phyloP scores from a whole-genome alignment of 1,139 yeast genomes.

The Geotrichum phurueaensis region DNA sequence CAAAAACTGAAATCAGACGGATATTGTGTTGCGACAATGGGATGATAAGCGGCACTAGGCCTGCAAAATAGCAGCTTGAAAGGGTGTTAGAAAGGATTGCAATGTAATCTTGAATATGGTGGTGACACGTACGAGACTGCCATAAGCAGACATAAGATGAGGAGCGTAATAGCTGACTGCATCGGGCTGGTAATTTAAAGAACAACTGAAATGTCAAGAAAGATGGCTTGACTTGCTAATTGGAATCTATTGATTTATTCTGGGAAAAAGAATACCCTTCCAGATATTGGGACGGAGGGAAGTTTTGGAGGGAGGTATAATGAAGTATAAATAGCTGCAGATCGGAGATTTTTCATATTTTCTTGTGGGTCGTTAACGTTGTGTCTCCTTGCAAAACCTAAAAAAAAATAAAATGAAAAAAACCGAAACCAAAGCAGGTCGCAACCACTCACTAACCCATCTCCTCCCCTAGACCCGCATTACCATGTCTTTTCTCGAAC shows the following conservation, averaged over 20 bases:
- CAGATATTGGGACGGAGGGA: too few relatives aligned
- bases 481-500: not conserved
- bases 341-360: too few relatives aligned
- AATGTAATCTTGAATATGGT: not conserved
- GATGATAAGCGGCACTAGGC: slow-evolving; percentile 37
- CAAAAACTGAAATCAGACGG: slow-evolving; percentile 43
- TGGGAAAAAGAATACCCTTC: too few relatives aligned
- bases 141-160: slow-evolving; percentile 29
- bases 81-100: not conserved
- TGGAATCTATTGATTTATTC: too few relatives aligned
- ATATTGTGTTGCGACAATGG: slow-evolving; percentile 32
- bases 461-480: not conserved
- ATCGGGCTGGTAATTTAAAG: slow-evolving; percentile 11
- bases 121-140: slow-evolving; percentile 28
- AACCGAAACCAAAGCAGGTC: too few relatives aligned
- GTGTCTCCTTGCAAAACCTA: too few relatives aligned
- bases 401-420: too few relatives aligned
- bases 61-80: slow-evolving; percentile 29
- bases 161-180: slow-evolving; percentile 25
- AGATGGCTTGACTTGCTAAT: not conserved
- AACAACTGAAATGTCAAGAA: not conserved
- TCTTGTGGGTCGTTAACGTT: too few relatives aligned
- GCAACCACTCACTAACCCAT: too few relatives aligned
- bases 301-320: too few relatives aligned
- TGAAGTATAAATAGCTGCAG: too few relatives aligned